Conservation (phyloP, 192 early-diverging fungal genomes). For the Dissophora ornata region DNA sequence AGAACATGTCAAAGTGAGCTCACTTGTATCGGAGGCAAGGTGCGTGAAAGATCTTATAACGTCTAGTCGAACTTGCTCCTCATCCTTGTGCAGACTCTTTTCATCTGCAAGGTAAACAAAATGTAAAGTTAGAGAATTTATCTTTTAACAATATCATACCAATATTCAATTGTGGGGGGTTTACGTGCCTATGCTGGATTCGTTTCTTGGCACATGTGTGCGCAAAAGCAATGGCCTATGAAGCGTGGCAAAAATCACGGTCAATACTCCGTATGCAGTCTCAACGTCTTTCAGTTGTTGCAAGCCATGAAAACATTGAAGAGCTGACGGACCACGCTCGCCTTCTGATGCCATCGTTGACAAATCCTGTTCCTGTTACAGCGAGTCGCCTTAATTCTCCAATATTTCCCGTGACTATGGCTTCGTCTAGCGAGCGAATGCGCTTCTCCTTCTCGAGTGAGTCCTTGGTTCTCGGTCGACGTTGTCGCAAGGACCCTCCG, state of each 20-base stretch:
- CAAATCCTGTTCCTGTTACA: slow-evolving; percentile 53
- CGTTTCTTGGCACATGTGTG: slow-evolving; percentile 21
- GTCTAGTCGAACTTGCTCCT: slow-evolving; percentile 61
- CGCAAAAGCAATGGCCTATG: slow-evolving; percentile 60
- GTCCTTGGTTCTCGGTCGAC: slow-evolving; percentile 39
- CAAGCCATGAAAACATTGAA: too few species aligned
- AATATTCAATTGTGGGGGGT: neutral
- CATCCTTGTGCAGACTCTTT: slow-evolving; percentile 56
- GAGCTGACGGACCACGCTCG: slow-evolving; percentile 51
- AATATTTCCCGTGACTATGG: slow-evolving; percentile 48
- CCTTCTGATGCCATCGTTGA: slow-evolving; percentile 60
- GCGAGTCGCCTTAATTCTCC: slow-evolving; percentile 33
- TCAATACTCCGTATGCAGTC: too few species aligned
- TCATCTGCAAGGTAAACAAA: neutral
- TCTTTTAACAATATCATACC: too few species aligned
- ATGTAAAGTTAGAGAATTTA: neutral
- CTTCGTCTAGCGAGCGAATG: slow-evolving; percentile 57
- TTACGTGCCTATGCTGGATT: neutral
- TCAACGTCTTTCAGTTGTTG: too few species aligned
- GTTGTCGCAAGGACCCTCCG: slow-evolving; percentile 8
- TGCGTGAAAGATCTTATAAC: slow-evolving; percentile 60
- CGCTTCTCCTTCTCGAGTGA: slow-evolving; percentile 40
- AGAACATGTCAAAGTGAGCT: too few species aligned
- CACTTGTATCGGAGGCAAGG: slow-evolving; percentile 47
- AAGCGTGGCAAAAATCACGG: too few species aligned